phyloP scores from a whole-genome alignment of 345 rosid species.

The Sapria himalayana region DNA sequence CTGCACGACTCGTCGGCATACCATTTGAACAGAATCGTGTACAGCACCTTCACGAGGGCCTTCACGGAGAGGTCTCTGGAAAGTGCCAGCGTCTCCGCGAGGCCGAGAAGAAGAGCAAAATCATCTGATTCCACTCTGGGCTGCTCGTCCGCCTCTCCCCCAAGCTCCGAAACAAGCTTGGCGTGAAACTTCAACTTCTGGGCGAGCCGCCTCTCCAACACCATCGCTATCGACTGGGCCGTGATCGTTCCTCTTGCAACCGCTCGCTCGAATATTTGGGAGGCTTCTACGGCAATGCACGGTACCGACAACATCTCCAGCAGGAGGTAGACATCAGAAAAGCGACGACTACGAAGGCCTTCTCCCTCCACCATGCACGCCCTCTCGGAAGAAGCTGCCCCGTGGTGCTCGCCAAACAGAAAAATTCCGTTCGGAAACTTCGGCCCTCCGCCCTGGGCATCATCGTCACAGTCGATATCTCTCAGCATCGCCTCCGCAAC shows the following conservation, averaged over 20 bases:
- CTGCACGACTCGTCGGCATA: slow-evolving; percentile 62
- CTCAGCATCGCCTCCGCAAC: slow-evolving; percentile 61
- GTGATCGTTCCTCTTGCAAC: slow-evolving; percentile 62
- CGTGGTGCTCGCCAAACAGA: slow-evolving; percentile 51
- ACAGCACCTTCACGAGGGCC: slow-evolving; percentile 71
- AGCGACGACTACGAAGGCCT: slow-evolving; percentile 22
- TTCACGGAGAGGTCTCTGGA: slow-evolving; percentile 50
- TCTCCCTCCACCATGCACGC: slow-evolving; percentile 29
- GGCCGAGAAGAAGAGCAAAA: slow-evolving; percentile 57
- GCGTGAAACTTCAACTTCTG: slow-evolving; percentile 32
- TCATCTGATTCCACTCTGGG: slow-evolving; percentile 41
- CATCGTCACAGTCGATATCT: slow-evolving; percentile 66
- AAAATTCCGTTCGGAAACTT: slow-evolving; percentile 28
- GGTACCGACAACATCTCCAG: slow-evolving; percentile 88
- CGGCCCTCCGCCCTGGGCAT: slow-evolving; percentile 27
- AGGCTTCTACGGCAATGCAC: slow-evolving; percentile 69
- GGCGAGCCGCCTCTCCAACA: slow-evolving; percentile 60
- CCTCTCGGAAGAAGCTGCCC: slow-evolving; percentile 31
- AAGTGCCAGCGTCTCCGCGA: slow-evolving; percentile 76
- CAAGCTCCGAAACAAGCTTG: slow-evolving; percentile 28
- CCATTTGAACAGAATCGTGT: slow-evolving; percentile 67
- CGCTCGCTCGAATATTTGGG: slow-evolving; percentile 86
- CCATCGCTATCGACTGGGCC: slow-evolving; percentile 62
- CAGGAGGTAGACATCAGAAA: slow-evolving; percentile 72
- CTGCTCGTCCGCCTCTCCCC: slow-evolving; percentile 50